Percentiles rank a stretch among this genome's conserved stretches.
Evolutionary conservation across 805 yeast genomes (phyloP).

Genomic region (Metschnikowia borealis): DNA sequence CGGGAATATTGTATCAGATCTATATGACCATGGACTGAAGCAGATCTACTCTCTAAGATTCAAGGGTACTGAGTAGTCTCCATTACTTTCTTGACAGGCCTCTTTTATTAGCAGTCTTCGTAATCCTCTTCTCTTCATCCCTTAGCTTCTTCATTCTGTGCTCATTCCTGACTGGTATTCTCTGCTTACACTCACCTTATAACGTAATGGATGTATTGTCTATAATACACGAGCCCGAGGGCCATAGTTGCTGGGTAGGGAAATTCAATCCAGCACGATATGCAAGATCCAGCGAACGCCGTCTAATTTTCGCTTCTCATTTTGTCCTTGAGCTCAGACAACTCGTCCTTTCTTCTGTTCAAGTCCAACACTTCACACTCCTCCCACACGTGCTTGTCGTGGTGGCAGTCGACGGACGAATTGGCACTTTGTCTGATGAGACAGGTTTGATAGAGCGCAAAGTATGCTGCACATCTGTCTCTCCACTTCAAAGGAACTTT

Average conservation of each 20-base stretch:
- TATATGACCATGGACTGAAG: no score
- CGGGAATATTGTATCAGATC: no score
- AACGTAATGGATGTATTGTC: background rate
- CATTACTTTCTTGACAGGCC: no score
- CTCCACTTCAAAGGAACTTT: conserved; percentile 76
- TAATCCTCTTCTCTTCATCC: background rate
- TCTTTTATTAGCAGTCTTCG: background rate
- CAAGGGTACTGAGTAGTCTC: no score
- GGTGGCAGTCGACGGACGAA: conserved; percentile 53
- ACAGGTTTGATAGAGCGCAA: conserved; percentile 42
- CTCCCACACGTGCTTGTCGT: conserved; percentile 80
- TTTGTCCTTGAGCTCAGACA: conserved; percentile 50
- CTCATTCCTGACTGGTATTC: no score
- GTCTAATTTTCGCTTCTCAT: conserved; percentile 19
- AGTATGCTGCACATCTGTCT: conserved; percentile 72
- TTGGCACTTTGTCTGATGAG: conserved; percentile 42
- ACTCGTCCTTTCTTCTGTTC: conserved; percentile 72
- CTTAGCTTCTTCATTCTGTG: no score
- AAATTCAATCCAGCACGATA: background rate
- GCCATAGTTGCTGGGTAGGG: background rate
- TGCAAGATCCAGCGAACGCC: conserved; percentile 6
- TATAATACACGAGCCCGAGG: conserved; percentile 1
- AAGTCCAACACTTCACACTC: conserved; percentile 81
- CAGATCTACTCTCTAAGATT: no score
- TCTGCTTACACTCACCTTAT: background rate